Evolutionary conservation across 441 rosid species (phyloP).

Genomic region (Breynia disticha): DNA sequence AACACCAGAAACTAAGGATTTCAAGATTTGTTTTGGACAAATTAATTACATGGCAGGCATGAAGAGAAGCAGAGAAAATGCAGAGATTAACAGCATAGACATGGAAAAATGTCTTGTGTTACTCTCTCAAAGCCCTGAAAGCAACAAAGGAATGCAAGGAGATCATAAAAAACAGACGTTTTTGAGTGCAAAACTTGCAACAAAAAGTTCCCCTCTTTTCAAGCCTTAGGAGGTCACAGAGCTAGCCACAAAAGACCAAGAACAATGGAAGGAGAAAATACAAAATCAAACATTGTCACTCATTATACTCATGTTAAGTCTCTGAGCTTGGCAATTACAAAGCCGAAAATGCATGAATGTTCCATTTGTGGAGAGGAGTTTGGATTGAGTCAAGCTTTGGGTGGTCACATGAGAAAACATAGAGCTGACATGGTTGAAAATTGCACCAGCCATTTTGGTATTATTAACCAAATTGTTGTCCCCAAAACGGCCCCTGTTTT

Average conservation of each 20-base stretch:
- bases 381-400: conserved; percentile 65
- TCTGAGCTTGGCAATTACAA: conserved; percentile 10
- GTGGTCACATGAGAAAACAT: conserved; percentile 86
- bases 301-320: conserved; percentile 20
- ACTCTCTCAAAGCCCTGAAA: conserved; percentile 19
- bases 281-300: background rate
- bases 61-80: conserved; percentile 1
- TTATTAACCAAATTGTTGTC: background rate
- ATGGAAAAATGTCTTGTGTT: conserved; percentile 30
- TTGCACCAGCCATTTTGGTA: no score
- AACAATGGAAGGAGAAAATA: conserved; percentile 13
- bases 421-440: conserved; percentile 20
- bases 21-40: no score
- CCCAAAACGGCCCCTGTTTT: conserved; percentile 21
- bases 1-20: no score
- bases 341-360: conserved; percentile 57
- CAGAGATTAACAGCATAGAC: conserved; percentile 25
- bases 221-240: conserved; percentile 76
- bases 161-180: conserved; percentile 10
- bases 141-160: conserved; percentile 1
- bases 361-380: conserved; percentile 67
- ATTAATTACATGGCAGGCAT: background rate
- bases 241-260: conserved; percentile 75
- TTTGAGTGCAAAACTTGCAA: conserved; percentile 73
- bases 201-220: conserved; percentile 62